Evolutionary conservation across 306 rosid genomes (phyloP), one percentile per base, ranked within the genome.

Genomic region (Prunus padus): DNA sequence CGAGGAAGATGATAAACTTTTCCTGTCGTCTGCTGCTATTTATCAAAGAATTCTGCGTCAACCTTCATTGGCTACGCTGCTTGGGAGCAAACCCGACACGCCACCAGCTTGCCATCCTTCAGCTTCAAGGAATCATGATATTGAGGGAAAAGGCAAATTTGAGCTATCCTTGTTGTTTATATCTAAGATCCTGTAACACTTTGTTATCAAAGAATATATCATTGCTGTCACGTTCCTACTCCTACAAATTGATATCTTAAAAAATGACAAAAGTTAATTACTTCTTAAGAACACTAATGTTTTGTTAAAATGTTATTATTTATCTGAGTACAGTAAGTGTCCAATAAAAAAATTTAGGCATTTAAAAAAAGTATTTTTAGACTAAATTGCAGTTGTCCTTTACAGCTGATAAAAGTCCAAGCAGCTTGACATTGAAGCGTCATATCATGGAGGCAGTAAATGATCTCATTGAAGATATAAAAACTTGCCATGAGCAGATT

Each of bases 391-490:
- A 37, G 20, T 5, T 54, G n/a, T 67, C 55, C 33, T 71, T 55
- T 13, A 15, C 9, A 71, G 76, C 65, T 14, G 54, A 55, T 23
- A 55, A 52, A 70, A 52, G 19, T 70, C 26, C 61, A 3, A 28
- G 25, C 9, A 69, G 26, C 26, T 49, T 59, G 60, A n/a, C 26
- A 19, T 47, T 25, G 50, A 69, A 71, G 64, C 75, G 54, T 30
- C 47, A 52, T 15, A 42, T 40, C 65, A 71, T 40, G 22, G 54
- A 55, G 40, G 79, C 65, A 12, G 45, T 52, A 6, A 75, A 63
- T 52, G 73, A 75, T 23, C 72, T 75, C 55, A 75, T 75, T 64
- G 72, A 75, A 19, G 79, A 65, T 75, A 65, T 52, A 40, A 75
- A 37, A 33, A 65, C 65, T 65, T 75, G 79, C 56, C 73, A 75